These are phyloP conservation scores for Macrophomina phaseolina DNA, from an alignment of 2,329 filamentous ascomycete species.

Conservation along the genomic window DNA sequence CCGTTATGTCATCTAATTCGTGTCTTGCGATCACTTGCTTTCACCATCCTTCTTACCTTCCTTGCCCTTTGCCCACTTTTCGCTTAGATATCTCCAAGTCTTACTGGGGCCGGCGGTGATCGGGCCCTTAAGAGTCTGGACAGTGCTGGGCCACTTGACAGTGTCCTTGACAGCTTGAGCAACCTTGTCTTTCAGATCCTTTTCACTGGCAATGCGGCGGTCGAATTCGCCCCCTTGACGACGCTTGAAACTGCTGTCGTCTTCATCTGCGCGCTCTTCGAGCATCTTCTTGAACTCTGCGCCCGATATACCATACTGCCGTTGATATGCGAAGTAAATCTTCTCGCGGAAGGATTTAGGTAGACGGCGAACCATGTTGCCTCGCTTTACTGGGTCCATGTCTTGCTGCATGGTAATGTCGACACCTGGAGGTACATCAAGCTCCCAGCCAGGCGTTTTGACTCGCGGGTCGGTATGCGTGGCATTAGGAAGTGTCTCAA, in stretches of 20 bases:
- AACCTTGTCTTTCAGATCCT: slow-evolving; percentile 73
- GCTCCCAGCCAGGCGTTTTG: slow-evolving; percentile 65
- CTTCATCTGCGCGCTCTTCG: slow-evolving; percentile 73
- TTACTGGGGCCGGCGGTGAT: slow-evolving; percentile 76
- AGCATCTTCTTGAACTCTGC: slow-evolving; percentile 87
- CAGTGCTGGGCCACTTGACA: slow-evolving; percentile 88
- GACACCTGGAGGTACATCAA: slow-evolving; percentile 55
- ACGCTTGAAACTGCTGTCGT: slow-evolving; percentile 67
- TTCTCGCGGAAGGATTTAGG: slow-evolving; percentile 86
- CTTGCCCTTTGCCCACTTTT: slow-evolving; percentile 66
- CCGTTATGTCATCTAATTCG: neutral
- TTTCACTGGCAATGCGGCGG: slow-evolving; percentile 77
- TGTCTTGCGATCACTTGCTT: slow-evolving; percentile 7
- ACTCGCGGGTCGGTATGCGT: slow-evolving; percentile 71
- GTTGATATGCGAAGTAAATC: slow-evolving; percentile 93
- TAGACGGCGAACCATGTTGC: slow-evolving; percentile 94
- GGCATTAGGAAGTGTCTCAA: slow-evolving; percentile 89
- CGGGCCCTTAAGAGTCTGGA: slow-evolving; percentile 83
- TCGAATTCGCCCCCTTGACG: slow-evolving; percentile 86
- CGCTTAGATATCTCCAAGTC: slow-evolving; percentile 76
- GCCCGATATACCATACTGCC: slow-evolving; percentile 83
- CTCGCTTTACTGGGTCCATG: slow-evolving; percentile 87
- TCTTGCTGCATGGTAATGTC: slow-evolving; percentile 80
- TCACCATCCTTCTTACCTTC: slow-evolving; percentile 20
- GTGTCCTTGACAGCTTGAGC: slow-evolving; percentile 82